Percentiles rank a stretch among this genome's conserved stretches.
These are phyloP conservation scores for Dalechampia spathulata DNA, from an alignment of 441 rosid species.

Conservation along the genomic window DNA sequence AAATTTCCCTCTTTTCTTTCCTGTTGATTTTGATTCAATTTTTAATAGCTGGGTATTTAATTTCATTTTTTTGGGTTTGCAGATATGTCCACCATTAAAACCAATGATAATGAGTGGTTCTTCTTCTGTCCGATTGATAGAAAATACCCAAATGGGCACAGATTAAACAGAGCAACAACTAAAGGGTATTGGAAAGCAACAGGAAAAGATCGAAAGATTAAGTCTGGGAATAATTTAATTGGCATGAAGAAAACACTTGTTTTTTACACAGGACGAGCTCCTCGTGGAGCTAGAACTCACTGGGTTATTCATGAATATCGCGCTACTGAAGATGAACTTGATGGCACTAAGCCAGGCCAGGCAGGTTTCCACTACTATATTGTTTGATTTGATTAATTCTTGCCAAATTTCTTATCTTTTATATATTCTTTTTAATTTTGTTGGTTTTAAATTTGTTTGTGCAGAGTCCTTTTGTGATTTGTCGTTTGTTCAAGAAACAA, in stretches of 20 bases:
- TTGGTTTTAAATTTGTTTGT: background rate
- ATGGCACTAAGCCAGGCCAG: conserved; percentile 76
- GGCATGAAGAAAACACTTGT: conserved; percentile 89
- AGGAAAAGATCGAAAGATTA: conserved; percentile 72
- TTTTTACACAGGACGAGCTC: conserved; percentile 72
- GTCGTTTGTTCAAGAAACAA: conserved; percentile 69
- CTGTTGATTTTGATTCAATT: background rate
- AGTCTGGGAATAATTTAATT: conserved; percentile 42
- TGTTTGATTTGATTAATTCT: too few species aligned
- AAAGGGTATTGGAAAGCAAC: conserved; percentile 94
- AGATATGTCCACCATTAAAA: conserved; percentile 49
- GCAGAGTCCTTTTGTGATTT: conserved; percentile 67
- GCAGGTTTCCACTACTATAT: too few species aligned
- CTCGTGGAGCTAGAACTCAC: conserved; percentile 50
- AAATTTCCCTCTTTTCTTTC: background rate
- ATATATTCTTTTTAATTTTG: too few species aligned
- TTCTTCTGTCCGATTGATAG: conserved; percentile 81
- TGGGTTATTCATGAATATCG: conserved; percentile 96
- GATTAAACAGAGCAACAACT: conserved; percentile 70
- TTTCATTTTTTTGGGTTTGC: conserved; percentile 3
- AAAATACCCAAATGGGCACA: conserved; percentile 66
- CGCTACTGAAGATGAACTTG: conserved; percentile 58
- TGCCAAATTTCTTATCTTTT: too few species aligned
- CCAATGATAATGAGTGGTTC: conserved; percentile 70
- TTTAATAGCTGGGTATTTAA: too few species aligned